A percentile compares a stretch with the other conserved stretches of the same genome.
Evolutionary conservation across 2,329 filamentous ascomycete genomes (phyloP).

Genomic region (Cylindrodendrum hubeiense): DNA sequence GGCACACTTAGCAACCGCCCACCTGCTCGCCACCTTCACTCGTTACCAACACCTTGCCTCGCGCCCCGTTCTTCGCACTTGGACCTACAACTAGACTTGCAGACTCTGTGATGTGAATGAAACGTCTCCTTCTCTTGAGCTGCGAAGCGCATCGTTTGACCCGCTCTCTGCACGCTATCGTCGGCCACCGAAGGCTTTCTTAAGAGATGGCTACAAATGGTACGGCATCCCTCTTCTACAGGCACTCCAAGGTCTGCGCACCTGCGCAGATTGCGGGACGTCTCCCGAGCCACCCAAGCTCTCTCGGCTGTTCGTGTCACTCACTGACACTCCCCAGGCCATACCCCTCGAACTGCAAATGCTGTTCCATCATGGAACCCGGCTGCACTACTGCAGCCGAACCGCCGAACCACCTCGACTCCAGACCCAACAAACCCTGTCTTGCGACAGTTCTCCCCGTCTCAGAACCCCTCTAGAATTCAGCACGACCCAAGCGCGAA

Average conservation of each 20-base stretch:
- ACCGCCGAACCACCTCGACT: slow-evolving; percentile 45
- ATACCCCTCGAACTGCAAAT: slow-evolving; percentile 43
- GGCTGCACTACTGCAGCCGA: slow-evolving; percentile 55
- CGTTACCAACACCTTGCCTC: slow-evolving; percentile 17
- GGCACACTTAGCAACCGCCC: slow-evolving; percentile 9
- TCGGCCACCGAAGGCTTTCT: slow-evolving; percentile 35
- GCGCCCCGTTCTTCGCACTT: background rate
- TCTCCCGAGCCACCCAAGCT: background rate
- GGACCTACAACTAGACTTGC: background rate
- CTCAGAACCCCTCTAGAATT: slow-evolving; percentile 37
- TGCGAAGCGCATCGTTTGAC: slow-evolving; percentile 36
- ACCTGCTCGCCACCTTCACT: slow-evolving; percentile 25
- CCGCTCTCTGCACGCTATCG: slow-evolving; percentile 39
- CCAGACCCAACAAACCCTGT: slow-evolving; percentile 43
- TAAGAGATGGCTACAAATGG: slow-evolving; percentile 50
- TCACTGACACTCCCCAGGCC: slow-evolving; percentile 40
- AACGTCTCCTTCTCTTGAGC: slow-evolving; percentile 31
- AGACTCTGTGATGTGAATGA: slow-evolving; percentile 39
- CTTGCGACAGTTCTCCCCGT: slow-evolving; percentile 39
- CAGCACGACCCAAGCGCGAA: slow-evolving; percentile 42
- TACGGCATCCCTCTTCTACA: slow-evolving; percentile 28
- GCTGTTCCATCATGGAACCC: slow-evolving; percentile 55
- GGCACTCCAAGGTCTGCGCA: background rate
- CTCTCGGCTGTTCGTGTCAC: background rate
- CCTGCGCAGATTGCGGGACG: background rate